Evolutionary conservation across 176 grass and related monocot species (phyloP).

Genomic region (Triticum aestivum): IWGSC_CS_RefSeq_v2.1 NC_057797.1:709036546-709037045

Average conservation of each 20-base stretch:
- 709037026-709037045: background rate
- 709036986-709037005: constrained; percentile 9
- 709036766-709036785: background rate
- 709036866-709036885: background rate
- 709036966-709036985: background rate
- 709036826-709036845: background rate
- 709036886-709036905: background rate
- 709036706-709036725: background rate
- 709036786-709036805: background rate
- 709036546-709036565: constrained; percentile 18
- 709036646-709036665: background rate
- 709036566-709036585: constrained; percentile 31
- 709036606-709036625: constrained; percentile 28
- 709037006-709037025: constrained; percentile 21
- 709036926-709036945: background rate
- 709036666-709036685: constrained; percentile 3
- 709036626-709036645: constrained; percentile 23
- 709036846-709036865: background rate
- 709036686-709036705: background rate
- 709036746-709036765: constrained; percentile 24
- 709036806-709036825: constrained; percentile 15
- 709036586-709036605: constrained; percentile 20
- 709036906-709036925: background rate
- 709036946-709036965: constrained; percentile 2
- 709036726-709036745: constrained; percentile 23